Evolutionary conservation across 164 flowering plant genomes (phyloP).

Genomic region (Vitis cinerea): DNA sequence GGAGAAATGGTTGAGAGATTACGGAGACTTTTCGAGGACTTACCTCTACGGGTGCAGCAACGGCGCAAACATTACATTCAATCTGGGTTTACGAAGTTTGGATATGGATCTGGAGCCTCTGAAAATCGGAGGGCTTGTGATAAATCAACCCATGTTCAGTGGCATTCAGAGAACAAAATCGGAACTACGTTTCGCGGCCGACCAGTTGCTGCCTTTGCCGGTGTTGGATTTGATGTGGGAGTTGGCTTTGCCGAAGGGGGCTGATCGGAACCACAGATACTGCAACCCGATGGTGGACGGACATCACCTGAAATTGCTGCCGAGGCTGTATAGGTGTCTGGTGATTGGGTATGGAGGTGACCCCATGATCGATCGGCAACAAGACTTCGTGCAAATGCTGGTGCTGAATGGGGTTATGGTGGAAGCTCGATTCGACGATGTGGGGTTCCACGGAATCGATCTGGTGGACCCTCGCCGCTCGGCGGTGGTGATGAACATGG

Average conservation of each 20-base stretch:
- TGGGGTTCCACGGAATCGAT: constrained; percentile 52
- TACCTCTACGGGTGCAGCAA: constrained; percentile 20
- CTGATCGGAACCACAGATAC: constrained; percentile 33
- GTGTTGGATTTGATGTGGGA: constrained; percentile 32
- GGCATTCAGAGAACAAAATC: constrained; percentile 25
- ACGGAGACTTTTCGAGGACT: constrained; percentile 43
- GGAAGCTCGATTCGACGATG: constrained; percentile 52
- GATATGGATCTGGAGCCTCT: constrained; percentile 21
- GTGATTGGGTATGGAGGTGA: constrained; percentile 51
- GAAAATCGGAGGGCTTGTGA: constrained; percentile 20
- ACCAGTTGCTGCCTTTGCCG: constrained; percentile 32
- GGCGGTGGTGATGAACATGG: constrained; percentile 21
- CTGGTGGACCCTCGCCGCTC: constrained; percentile 39
- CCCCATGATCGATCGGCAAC: constrained; percentile 49
- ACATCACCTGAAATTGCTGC: constrained; percentile 12
- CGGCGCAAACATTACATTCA: constrained; percentile 33
- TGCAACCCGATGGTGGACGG: constrained; percentile 43
- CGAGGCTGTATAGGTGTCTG: constrained; percentile 36
- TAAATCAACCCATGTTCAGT: constrained; percentile 37
- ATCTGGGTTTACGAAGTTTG: constrained; percentile 7
- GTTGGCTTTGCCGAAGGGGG: constrained; percentile 30
- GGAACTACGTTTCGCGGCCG: constrained; percentile 21
- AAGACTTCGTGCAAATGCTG: constrained; percentile 45
- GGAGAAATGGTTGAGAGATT: constrained; percentile 45
- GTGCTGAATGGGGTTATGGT: constrained; percentile 39